phyloP scores from a whole-genome alignment of 2,329 filamentous ascomycete genomes.

The Macroventuria anomochaeta region DNA sequence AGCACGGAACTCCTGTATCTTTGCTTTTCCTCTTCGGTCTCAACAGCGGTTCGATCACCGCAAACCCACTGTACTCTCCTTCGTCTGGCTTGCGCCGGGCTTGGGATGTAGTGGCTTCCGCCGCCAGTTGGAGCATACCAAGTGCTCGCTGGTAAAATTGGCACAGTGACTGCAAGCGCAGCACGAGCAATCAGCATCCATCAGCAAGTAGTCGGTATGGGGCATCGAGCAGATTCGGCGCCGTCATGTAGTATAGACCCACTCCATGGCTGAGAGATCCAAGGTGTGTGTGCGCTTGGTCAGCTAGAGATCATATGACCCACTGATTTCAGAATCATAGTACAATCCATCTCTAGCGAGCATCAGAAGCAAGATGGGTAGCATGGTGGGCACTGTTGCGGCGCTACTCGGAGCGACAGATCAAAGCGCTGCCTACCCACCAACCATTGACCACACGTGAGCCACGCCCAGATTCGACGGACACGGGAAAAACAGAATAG shows the following conservation, averaged over 20 bases:
- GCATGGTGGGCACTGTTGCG: background rate
- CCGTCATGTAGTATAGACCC: background rate
- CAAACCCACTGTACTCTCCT: conserved; percentile 5
- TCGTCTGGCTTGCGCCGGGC: conserved; percentile 3
- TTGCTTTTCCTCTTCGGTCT: conserved; percentile 23
- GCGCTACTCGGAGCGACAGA: background rate
- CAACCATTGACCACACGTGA: background rate
- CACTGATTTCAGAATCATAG: background rate
- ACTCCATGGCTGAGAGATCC: background rate
- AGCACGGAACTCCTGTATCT: conserved; percentile 12
- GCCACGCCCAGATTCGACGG: background rate
- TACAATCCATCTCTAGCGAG: background rate
- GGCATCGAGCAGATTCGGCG: background rate
- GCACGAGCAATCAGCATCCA: background rate
- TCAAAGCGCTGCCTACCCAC: background rate
- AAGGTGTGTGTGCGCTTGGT: background rate
- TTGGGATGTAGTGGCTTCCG: background rate
- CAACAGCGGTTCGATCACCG: conserved; percentile 1
- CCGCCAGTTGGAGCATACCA: background rate
- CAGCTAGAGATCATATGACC: background rate
- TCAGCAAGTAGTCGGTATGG: background rate
- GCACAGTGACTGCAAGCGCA: background rate
- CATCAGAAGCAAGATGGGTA: background rate
- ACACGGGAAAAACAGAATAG: background rate
- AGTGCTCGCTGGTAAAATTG: background rate